Evolutionary conservation across 768 basidiomycete genomes (phyloP).

Genomic region (Boletus rex-veris): DNA sequence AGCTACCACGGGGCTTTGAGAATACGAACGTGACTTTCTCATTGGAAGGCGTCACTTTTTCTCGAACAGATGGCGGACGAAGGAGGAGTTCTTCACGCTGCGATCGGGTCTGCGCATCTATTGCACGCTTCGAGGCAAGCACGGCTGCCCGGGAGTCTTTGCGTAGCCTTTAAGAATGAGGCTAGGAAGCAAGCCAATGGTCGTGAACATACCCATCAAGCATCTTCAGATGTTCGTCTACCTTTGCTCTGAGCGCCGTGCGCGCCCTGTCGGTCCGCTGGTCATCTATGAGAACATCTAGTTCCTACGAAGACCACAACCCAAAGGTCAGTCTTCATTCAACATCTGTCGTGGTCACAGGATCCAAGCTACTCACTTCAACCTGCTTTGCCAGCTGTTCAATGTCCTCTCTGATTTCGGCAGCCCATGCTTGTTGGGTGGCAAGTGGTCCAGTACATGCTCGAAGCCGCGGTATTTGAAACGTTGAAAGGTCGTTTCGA

Average conservation of each 20-base stretch:
- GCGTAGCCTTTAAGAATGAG: constrained; percentile 43
- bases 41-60: constrained; percentile 40
- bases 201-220: constrained; percentile 51
- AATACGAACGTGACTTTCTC: constrained; percentile 62
- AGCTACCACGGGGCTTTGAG: not conserved
- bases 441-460: constrained; percentile 65
- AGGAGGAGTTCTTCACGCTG: constrained; percentile 73
- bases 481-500: constrained; percentile 58
- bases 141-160: constrained; percentile 65
- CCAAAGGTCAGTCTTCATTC: not conserved
- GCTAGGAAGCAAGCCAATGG: not conserved
- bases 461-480: constrained; percentile 73
- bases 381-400: constrained; percentile 57
- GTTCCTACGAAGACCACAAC: constrained; percentile 38
- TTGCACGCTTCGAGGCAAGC: constrained; percentile 66
- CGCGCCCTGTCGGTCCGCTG: constrained; percentile 55
- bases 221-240: constrained; percentile 44
- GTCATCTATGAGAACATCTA: constrained; percentile 73
- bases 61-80: constrained; percentile 43
- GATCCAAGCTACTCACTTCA: constrained; percentile 48
- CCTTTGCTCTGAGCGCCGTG: constrained; percentile 45
- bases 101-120: constrained; percentile 58
- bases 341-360: not conserved
- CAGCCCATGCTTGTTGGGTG: constrained; percentile 68
- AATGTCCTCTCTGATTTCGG: constrained; percentile 75